These are phyloP conservation scores for Piedraia hortae DNA, from an alignment of 2,329 filamentous ascomycete species.

Conservation along the genomic window DNA sequence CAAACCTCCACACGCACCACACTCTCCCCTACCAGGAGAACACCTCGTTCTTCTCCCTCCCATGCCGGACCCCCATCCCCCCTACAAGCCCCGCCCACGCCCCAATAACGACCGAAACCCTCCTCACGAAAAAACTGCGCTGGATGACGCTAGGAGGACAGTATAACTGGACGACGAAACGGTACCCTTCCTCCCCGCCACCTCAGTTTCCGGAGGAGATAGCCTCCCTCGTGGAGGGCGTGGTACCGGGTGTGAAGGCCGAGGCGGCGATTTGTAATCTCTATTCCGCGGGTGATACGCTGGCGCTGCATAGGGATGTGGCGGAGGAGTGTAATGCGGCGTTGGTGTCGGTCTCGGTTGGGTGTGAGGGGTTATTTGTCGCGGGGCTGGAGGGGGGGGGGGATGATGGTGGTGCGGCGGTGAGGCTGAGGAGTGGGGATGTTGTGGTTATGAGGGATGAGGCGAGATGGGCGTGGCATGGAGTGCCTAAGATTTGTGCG, in stretches of 20 bases:
- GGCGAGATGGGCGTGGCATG: conserved; percentile 80
- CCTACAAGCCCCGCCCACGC: conserved; percentile 32
- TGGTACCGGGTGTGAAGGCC: conserved; percentile 48
- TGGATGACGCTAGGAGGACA: conserved; percentile 91
- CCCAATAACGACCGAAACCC: conserved; percentile 37
- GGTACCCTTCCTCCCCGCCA: conserved; percentile 43
- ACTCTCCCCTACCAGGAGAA: conserved; percentile 32
- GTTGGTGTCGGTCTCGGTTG: conserved; percentile 63
- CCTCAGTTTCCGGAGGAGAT: conserved; percentile 53
- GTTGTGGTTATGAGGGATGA: conserved; percentile 66
- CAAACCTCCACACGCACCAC: conserved; percentile 75
- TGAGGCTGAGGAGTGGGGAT: conserved; percentile 60
- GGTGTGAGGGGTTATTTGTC: conserved; percentile 74
- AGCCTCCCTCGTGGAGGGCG: conserved; percentile 31
- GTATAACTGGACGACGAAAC: conserved; percentile 80
- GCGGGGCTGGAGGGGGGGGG: conserved; percentile 43
- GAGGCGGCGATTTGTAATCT: conserved; percentile 88
- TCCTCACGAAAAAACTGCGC: conserved; percentile 55
- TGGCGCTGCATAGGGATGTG: conserved; percentile 82
- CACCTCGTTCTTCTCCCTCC: conserved; percentile 25
- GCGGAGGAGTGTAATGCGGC: conserved; percentile 44
- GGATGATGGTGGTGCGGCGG: conserved; percentile 1
- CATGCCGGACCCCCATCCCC: conserved; percentile 27
- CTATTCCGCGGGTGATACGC: conserved; percentile 69
- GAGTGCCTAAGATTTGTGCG: conserved; percentile 61